Percentiles rank a stretch among this genome's conserved stretches.
Evolutionary conservation across 73 alveolate species (phyloP).

Genomic region (Paramecium biaurelia): DNA sequence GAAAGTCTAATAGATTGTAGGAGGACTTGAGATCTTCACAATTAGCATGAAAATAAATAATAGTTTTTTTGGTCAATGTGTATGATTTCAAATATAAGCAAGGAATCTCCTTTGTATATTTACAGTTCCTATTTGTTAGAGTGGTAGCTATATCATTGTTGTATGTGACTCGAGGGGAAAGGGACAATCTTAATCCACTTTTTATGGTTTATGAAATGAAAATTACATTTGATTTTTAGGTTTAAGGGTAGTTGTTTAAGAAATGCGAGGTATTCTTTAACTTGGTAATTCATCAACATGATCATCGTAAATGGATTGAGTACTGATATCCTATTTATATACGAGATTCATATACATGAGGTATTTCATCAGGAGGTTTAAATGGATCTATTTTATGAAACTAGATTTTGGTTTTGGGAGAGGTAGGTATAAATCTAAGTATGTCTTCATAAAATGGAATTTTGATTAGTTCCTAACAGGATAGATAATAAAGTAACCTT

Average conservation of each 20-base stretch:
- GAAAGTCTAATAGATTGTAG: conserved; percentile 32
- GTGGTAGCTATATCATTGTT: not conserved
- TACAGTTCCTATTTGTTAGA: not conserved
- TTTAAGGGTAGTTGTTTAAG: not conserved
- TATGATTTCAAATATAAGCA: not conserved
- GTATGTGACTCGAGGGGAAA: not conserved
- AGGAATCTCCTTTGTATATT: not conserved
- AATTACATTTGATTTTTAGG: not conserved
- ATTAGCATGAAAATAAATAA: conserved; percentile 58
- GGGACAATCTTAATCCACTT: not conserved
- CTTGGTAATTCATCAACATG: not conserved
- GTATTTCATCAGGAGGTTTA: conserved; percentile 34
- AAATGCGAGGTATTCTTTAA: conserved; percentile 3
- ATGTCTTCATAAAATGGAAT: conserved; percentile 19
- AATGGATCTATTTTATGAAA: conserved; percentile 1
- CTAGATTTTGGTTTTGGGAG: not conserved
- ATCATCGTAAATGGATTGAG: not conserved
- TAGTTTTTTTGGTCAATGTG: not conserved
- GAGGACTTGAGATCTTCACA: conserved; percentile 52
- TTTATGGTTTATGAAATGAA: not conserved
- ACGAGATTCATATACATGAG: not conserved
- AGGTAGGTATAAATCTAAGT: not conserved
- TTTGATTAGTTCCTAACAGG: not conserved
- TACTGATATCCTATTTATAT: not conserved
- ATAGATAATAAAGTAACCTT: not conserved